These are phyloP conservation scores for Xanthoceras sorbifolium DNA, from an alignment of 345 rosid species.

Conservation along the genomic window DNA sequence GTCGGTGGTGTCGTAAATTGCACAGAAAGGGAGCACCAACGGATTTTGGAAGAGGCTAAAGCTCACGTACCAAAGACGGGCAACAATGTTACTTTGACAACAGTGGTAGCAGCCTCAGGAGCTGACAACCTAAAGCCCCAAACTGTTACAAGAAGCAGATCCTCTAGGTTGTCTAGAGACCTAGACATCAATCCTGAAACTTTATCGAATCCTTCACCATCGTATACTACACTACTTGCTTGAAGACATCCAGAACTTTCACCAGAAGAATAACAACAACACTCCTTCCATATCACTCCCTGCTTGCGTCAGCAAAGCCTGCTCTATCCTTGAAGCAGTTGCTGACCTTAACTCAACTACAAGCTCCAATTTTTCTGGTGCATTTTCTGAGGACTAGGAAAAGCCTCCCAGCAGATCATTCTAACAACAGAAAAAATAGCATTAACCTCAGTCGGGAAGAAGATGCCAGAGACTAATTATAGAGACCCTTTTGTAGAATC, in stretches of 20 bases:
- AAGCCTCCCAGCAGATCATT: conserved; percentile 26
- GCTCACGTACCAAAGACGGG: conserved; percentile 22
- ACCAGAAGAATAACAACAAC: conserved; percentile 54
- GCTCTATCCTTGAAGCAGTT: conserved; percentile 79
- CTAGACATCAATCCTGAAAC: conserved; percentile 67
- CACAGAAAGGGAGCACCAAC: conserved; percentile 36
- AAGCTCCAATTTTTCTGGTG: conserved; percentile 45
- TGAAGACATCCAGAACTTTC: conserved; percentile 92
- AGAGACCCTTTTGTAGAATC: conserved; percentile 67
- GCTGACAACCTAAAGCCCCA: conserved; percentile 51
- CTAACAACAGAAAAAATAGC: conserved; percentile 36
- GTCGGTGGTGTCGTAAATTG: not conserved
- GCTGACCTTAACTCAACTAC: conserved; percentile 81
- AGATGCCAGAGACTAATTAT: conserved; percentile 30
- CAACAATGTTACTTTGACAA: conserved; percentile 4
- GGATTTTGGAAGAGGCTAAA: conserved; percentile 38
- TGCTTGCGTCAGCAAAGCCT: conserved; percentile 69
- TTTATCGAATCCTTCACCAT: conserved; percentile 44
- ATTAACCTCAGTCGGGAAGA: conserved; percentile 32
- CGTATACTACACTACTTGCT: conserved; percentile 73
- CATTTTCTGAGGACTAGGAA: conserved; percentile 35
- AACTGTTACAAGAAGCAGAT: conserved; percentile 61
- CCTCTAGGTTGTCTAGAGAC: conserved; percentile 72
- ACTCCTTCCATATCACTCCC: conserved; percentile 49
- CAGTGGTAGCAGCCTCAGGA: conserved; percentile 3